Evolutionary conservation across 2,329 filamentous ascomycete species (phyloP).

Genomic region (Fusarium fracticaudum): DNA sequence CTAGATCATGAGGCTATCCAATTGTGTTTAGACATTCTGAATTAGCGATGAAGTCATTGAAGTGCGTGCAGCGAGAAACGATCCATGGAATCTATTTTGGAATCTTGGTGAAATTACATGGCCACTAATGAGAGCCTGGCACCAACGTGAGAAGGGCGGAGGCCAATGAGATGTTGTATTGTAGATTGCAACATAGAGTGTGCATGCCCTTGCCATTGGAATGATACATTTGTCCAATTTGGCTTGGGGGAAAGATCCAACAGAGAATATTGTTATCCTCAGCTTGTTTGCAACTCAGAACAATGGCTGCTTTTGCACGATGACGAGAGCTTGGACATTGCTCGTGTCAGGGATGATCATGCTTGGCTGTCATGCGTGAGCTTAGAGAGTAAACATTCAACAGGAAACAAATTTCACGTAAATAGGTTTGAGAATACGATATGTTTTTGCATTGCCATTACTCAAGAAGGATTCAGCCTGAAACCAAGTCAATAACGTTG

Average conservation of each 20-base stretch:
- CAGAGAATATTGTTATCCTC: neutral
- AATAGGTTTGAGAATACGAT: neutral
- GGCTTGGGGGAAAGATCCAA: neutral
- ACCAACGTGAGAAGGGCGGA: neutral
- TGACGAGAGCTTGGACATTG: neutral
- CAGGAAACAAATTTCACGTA: neutral
- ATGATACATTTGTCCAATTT: neutral
- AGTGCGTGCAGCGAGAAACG: neutral
- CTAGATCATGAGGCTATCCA: neutral
- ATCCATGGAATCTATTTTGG: neutral
- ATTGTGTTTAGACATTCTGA: neutral
- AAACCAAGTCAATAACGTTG: neutral
- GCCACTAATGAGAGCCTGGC: neutral
- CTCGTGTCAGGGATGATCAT: neutral
- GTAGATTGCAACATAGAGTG: neutral
- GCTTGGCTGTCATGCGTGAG: neutral
- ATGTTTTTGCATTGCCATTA: neutral
- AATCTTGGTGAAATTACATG: constrained; percentile 3
- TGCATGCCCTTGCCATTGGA: neutral
- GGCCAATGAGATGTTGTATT: neutral
- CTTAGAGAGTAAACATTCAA: constrained; percentile 2
- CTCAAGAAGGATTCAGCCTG: neutral
- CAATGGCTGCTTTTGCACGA: neutral
- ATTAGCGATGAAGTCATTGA: constrained; percentile 22
- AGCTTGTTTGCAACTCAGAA: neutral